Base-by-base conservation (phyloP, 768 basidiomycete genomes). In the Kwoniella dejecticola region DNA sequence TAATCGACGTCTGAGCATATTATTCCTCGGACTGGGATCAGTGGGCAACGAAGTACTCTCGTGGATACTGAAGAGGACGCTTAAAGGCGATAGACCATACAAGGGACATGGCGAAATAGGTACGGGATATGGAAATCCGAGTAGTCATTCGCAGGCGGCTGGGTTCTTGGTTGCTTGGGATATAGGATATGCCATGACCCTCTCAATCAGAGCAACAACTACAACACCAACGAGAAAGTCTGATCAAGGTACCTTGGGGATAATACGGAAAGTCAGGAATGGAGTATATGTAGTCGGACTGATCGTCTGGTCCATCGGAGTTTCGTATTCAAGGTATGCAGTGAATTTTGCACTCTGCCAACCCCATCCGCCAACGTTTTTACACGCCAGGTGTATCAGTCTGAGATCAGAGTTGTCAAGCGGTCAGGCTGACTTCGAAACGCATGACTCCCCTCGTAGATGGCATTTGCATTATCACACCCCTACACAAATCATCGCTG, bases 101-200 rank as follows among this genome's bases (percentile, higher is more conserved):
- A 56, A 63, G 8, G 73, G 70, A 5, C 33, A 47, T 26, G 70
- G 67, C 11, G 61, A 72, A 26, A 59, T 78, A 2, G 75, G 75
- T 3, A 66, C 69, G 19, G 77, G 77, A 12, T 78, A 72, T 57
- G 77, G 77, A 12, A 76, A 75, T 75, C 77, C 77, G 4, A 75
- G 73, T 56, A 75, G 73, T 67, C 77, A 78, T 67, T 62, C 72
- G 4, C 77, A 78, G 48, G 71, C 71, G 11, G 70, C 70, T 8
- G 73, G 71, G 10, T 72, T 70, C 38, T 31, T 71, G 24, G 55
- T 69, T 1, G 68, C 67, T 11, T 75, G 73, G 73, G 69, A 68
- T 23, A 38, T 70, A 24, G 70, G 71, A 4, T 75, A 67, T 66
- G 49, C 55, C 21, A 29, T 57, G 31, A 65, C 61, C 4, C 15